These are phyloP conservation scores for Debaryomycetaceae sp. DNA, from an alignment of 1,139 yeast species.

Conservation along the genomic window DNA sequence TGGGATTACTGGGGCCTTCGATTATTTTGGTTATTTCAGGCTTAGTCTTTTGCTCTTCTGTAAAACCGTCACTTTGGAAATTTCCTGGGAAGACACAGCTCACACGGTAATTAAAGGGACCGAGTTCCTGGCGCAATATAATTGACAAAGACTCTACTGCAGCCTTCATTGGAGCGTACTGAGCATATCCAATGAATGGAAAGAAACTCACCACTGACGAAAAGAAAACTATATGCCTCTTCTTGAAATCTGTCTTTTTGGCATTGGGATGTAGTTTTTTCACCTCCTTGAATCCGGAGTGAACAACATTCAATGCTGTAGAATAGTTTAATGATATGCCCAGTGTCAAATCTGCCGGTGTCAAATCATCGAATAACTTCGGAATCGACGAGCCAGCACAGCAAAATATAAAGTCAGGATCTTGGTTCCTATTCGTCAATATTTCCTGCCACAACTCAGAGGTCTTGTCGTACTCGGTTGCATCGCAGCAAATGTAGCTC, in stretches of 20 bases:
- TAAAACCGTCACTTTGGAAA: slow-evolving; percentile 84
- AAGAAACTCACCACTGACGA: slow-evolving; percentile 81
- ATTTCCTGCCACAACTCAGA: slow-evolving; percentile 31
- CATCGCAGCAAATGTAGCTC: slow-evolving; percentile 60
- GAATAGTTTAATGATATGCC: slow-evolving; percentile 72
- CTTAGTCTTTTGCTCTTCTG: slow-evolving; percentile 76
- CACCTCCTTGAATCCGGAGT: slow-evolving; percentile 50
- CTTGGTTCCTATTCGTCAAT: slow-evolving; percentile 16
- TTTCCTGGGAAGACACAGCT: slow-evolving; percentile 80
- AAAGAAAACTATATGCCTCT: slow-evolving; percentile 66
- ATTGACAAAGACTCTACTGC: slow-evolving; percentile 77
- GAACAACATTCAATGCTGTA: slow-evolving; percentile 70
- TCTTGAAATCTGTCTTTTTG: slow-evolving; percentile 16
- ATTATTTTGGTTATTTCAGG: slow-evolving; percentile 79
- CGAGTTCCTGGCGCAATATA: slow-evolving; percentile 76
- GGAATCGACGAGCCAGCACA: slow-evolving; percentile 90
- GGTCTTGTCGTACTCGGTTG: slow-evolving; percentile 55
- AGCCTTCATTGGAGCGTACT: slow-evolving; percentile 86
- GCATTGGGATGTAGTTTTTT: slow-evolving; percentile 8
- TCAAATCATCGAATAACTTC: slow-evolving; percentile 69
- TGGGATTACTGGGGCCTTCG: slow-evolving; percentile 81
- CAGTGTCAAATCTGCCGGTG: slow-evolving; percentile 50
- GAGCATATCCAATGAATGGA: slow-evolving; percentile 87
- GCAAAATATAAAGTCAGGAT: slow-evolving; percentile 74
- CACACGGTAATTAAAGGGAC: slow-evolving; percentile 61